A percentile compares a stretch with the other conserved stretches of the same genome.
Evolutionary conservation across 805 yeast species (phyloP).

Genomic region (Debaryomyces maramus): DNA sequence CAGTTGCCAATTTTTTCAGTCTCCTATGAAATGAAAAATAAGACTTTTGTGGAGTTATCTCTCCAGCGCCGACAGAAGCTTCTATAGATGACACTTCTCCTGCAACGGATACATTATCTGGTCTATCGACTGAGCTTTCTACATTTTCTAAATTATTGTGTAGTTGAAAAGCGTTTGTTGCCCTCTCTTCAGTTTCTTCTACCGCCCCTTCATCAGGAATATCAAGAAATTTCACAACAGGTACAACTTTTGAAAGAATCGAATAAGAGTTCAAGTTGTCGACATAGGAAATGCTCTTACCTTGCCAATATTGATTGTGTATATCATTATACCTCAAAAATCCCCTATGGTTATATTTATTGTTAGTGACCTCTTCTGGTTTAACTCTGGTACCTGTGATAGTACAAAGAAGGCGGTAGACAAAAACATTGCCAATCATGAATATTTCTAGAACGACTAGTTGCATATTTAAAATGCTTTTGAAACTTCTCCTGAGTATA

Average conservation of each 20-base stretch:
- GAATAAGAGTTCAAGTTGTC: not conserved
- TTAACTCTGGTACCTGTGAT: constrained; percentile 9
- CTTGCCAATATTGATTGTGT: constrained; percentile 14
- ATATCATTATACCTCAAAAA: constrained; percentile 8
- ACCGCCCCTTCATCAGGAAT: not conserved
- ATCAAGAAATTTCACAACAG: constrained; percentile 6
- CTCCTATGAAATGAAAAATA: not conserved
- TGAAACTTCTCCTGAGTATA: constrained; percentile 3
- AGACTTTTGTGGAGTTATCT: not conserved
- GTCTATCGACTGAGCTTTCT: not conserved
- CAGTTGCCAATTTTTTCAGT: not conserved
- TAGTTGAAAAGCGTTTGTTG: not conserved
- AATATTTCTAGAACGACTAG: constrained; percentile 9
- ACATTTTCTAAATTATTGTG: not conserved
- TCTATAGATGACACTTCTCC: too few relatives aligned
- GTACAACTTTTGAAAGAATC: constrained; percentile 3
- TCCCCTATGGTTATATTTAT: constrained; percentile 7
- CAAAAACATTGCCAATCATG: constrained; percentile 7
- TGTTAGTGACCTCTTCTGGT: not conserved
- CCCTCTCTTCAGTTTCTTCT: not conserved
- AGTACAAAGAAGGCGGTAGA: constrained; percentile 6
- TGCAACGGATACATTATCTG: too few relatives aligned
- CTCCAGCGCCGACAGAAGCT: not conserved
- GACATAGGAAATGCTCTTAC: constrained; percentile 1
- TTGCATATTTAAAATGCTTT: constrained; percentile 2